Base-by-base conservation (phyloP, 371 early-diverging fungal species). In the Funneliformis caledonium region DNA sequence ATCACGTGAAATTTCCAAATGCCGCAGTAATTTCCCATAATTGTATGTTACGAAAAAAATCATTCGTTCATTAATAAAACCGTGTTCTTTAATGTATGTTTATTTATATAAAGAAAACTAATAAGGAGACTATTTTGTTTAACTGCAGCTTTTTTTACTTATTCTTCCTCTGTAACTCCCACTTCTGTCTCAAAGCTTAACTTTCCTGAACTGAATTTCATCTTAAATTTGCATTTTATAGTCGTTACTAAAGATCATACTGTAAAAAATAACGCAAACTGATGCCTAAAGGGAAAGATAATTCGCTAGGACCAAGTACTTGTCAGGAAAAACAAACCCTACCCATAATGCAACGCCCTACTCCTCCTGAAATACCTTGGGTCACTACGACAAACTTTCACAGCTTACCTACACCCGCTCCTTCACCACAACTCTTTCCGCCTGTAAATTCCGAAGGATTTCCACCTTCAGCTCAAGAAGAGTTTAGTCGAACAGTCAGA, bases 341-440 rank as follows among this genome's bases (percentile, higher is more conserved):
- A 8, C 48, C 52, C 6, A 73, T 56, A 52, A 78, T 48, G 67
- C 78, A 78, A 31, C 78, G 78, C 16, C 22, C 67, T 16, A 65
- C 47, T 26, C 78, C 78, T 45, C 65, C 78, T 43, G 62, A 62
- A 31, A 47, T 78, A 43, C 78, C 78, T 10, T 78, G 78, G 78
- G 78, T 78, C 7, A 65, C 78, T 16, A 77, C 77, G 14, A 77
- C 77, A 50, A 77, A 61, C 45, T 77, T 77, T 31, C 77, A 77
- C 11, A 77, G 77, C 45, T 48, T 77, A 45, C 77, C 77, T 26
- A 77, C 77, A 2, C 77, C 77, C 33, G 77, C 77, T 16, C 77
- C 77, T 50, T 77, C 77, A 61, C 77, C 77, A 77, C 77, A 77
- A 65, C 52, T 77, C 3, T 65, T 77, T 65, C 77, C 77, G 26